Percentiles rank a stretch among this genome's conserved stretches.
Conservation (phyloP, 352 stramenopile species). For the Aphanomyces astaci region DNA sequence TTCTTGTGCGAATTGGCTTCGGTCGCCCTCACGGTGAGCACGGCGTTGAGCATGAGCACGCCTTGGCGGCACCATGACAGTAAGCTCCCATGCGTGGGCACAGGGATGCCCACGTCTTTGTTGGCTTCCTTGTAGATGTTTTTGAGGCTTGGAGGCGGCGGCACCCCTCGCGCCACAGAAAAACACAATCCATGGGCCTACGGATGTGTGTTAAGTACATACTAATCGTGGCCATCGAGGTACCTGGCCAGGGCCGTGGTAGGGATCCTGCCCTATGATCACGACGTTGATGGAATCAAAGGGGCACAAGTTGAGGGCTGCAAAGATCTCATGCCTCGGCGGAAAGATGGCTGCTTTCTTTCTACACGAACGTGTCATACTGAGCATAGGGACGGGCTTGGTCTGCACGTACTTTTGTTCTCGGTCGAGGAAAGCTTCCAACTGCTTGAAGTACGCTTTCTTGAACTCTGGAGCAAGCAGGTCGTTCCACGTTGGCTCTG, state of each 20-base stretch:
- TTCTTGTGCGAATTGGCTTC: slow-evolving; percentile 94
- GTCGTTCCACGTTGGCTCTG: slow-evolving; percentile 20
- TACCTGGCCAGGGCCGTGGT: slow-evolving; percentile 73
- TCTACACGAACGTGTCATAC: too few species aligned
- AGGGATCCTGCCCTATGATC: slow-evolving; percentile 90
- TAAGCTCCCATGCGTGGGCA: slow-evolving; percentile 87
- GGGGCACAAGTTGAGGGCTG: slow-evolving; percentile 80
- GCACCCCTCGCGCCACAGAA: slow-evolving; percentile 86
- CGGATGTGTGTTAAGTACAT: neutral
- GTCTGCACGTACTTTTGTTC: slow-evolving; percentile 22
- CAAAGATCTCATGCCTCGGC: slow-evolving; percentile 78
- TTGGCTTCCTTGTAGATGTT: slow-evolving; percentile 98
- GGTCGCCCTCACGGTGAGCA: slow-evolving; percentile 91
- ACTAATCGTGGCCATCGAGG: too few species aligned
- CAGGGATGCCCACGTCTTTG: slow-evolving; percentile 59
- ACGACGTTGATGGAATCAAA: slow-evolving; percentile 87
- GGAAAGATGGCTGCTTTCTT: slow-evolving; percentile 83
- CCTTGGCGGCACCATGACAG: slow-evolving; percentile 91
- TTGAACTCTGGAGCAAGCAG: slow-evolving; percentile 22
- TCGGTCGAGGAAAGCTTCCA: slow-evolving; percentile 24
- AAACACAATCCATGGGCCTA: slow-evolving; percentile 81
- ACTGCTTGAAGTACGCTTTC: slow-evolving; percentile 25
- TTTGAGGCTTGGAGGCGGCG: slow-evolving; percentile 88
- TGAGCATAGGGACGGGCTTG: too few species aligned
- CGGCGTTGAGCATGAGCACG: slow-evolving; percentile 97